These are phyloP conservation scores for Eremothecium cymbalariae DNA, from an alignment of 1,139 yeast genomes.

Conservation along the genomic window DNA sequence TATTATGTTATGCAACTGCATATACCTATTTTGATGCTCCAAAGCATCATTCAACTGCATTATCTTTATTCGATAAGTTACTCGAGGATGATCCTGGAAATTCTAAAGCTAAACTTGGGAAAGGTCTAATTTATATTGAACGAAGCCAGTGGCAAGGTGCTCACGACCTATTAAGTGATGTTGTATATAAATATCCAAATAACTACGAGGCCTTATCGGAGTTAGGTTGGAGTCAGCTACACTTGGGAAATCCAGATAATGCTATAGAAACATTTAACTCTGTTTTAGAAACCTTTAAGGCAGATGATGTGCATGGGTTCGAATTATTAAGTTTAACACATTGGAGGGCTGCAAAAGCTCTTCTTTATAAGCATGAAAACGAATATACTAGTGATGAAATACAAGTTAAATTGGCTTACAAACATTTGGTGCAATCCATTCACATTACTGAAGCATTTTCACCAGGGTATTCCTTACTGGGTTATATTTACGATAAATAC, in stretches of 20 bases:
- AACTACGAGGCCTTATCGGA: constrained; percentile 60
- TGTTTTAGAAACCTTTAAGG: constrained; percentile 41
- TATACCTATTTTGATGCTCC: constrained; percentile 88
- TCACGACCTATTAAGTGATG: constrained; percentile 41
- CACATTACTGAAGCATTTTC: constrained; percentile 59
- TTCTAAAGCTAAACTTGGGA: constrained; percentile 66
- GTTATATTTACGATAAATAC: constrained; percentile 53
- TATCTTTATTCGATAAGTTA: constrained; percentile 60
- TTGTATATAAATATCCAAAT: constrained; percentile 43
- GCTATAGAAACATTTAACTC: constrained; percentile 48
- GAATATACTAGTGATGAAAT: constrained; percentile 23
- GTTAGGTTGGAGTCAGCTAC: constrained; percentile 70
- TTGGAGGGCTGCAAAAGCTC: constrained; percentile 70
- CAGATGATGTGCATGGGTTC: constrained; percentile 44
- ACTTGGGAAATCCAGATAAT: constrained; percentile 40
- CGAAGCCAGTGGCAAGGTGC: constrained; percentile 53
- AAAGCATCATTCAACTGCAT: constrained; percentile 69
- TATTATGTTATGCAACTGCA: constrained; percentile 62
- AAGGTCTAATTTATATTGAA: constrained; percentile 68
- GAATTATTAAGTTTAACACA: constrained; percentile 52
- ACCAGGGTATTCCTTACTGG: constrained; percentile 73
- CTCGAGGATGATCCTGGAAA: constrained; percentile 44
- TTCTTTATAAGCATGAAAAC: constrained; percentile 31
- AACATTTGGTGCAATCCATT: constrained; percentile 51
- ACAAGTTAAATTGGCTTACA: constrained; percentile 38